phyloP scores from a whole-genome alignment of 1,284 basidiomycete genomes.

The Afroboletus lepidellus region DNA sequence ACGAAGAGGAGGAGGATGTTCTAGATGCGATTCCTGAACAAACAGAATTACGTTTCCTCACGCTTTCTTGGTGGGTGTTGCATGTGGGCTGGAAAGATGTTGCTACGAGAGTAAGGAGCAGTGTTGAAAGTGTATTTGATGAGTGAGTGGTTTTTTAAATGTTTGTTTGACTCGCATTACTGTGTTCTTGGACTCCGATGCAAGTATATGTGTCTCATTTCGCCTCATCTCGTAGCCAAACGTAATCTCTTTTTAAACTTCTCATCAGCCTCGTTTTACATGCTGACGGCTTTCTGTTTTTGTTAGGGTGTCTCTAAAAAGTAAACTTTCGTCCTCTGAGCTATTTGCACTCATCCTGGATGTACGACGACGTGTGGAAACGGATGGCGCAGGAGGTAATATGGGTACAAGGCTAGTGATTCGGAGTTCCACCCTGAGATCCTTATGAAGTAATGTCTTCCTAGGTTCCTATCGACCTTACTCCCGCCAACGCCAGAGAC shows the following conservation, averaged over 20 bases:
- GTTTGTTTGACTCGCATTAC: neutral
- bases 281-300: constrained; percentile 9
- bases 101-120: constrained; percentile 65
- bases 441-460: neutral
- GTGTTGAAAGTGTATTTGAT: constrained; percentile 79
- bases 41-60: constrained; percentile 77
- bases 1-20: constrained; percentile 17
- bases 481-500: constrained; percentile 70
- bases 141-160: constrained; percentile 47
- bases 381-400: constrained; percentile 59
- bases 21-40: constrained; percentile 47
- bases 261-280: neutral
- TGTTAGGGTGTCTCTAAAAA: constrained; percentile 74
- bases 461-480: constrained; percentile 71
- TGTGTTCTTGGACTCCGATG: neutral
- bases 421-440: neutral
- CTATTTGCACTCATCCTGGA: constrained; percentile 66
- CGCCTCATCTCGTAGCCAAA: neutral
- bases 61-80: constrained; percentile 88
- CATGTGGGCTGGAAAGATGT: constrained; percentile 88
- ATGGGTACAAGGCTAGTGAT: constrained; percentile 34
- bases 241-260: neutral
- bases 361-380: constrained; percentile 72
- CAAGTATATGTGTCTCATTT: neutral
- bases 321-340: constrained; percentile 66